These are phyloP conservation scores for Nakazawaea anatomiae DNA, from an alignment of 805 yeast genomes.

Conservation along the genomic window DNA sequence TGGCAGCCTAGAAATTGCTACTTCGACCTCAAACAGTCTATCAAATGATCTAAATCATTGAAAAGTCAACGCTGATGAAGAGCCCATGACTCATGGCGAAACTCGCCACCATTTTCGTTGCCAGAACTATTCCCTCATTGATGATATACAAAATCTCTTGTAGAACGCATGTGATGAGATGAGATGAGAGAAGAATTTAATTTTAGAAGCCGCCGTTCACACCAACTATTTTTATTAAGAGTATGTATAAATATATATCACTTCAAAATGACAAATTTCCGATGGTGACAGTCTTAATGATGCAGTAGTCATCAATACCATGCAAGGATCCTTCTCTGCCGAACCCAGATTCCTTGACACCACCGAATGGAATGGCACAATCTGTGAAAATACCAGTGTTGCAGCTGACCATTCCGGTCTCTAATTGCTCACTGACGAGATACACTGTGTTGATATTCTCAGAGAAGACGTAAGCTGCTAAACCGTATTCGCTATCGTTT, in stretches of 20 bases:
- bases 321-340: slow-evolving; percentile 78
- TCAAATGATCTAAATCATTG: too few species aligned
- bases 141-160: too few species aligned
- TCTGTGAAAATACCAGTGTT: slow-evolving; percentile 72
- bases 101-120: too few species aligned
- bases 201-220: too few species aligned
- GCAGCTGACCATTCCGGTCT: slow-evolving; percentile 79
- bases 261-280: slow-evolving; percentile 6
- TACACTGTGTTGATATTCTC: slow-evolving; percentile 47
- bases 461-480: slow-evolving; percentile 73
- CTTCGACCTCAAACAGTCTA: too few species aligned
- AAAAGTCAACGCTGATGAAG: too few species aligned
- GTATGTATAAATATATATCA: not conserved
- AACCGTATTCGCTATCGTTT: slow-evolving; percentile 64
- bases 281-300: slow-evolving; percentile 47
- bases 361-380: slow-evolving; percentile 68
- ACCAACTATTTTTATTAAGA: too few species aligned
- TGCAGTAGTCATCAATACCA: slow-evolving; percentile 70
- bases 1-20: too few species aligned
- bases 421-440: slow-evolving; percentile 59
- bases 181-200: too few species aligned
- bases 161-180: too few species aligned
- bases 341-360: slow-evolving; percentile 72
- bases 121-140: too few species aligned
- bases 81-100: too few species aligned